Conservation (phyloP, 208 protist genomes). For the Trypanosoma rangeli region DNA sequence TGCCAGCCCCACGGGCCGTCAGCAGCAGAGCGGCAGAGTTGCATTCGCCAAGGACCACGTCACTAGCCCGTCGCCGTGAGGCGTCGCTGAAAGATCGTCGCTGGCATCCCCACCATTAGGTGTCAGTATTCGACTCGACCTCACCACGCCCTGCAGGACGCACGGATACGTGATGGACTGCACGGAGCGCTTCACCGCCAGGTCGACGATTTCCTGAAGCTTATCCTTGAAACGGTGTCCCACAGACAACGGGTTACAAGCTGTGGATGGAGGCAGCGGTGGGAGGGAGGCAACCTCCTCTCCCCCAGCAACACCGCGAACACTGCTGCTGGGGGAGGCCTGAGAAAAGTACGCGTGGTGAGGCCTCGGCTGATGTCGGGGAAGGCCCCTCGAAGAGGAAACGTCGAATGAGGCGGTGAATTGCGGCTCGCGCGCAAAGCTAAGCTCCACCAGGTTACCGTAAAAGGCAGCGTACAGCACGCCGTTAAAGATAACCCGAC, state of each 20-base stretch:
- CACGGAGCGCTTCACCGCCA: slow-evolving; percentile 53
- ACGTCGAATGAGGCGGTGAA: slow-evolving; percentile 67
- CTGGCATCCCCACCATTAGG: not conserved
- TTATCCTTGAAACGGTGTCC: slow-evolving; percentile 51
- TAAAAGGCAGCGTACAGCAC: slow-evolving; percentile 57
- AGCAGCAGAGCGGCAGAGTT: slow-evolving; percentile 49
- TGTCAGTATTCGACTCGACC: not conserved
- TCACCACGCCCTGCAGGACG: slow-evolving; percentile 50
- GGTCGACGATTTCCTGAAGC: slow-evolving; percentile 67
- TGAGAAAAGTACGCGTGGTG: slow-evolving; percentile 1
- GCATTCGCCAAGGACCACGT: slow-evolving; percentile 50
- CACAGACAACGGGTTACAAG: not conserved
- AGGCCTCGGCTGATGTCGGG: not conserved
- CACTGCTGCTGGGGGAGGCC: not conserved
- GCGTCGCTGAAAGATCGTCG: slow-evolving; percentile 3
- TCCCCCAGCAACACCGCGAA: not conserved
- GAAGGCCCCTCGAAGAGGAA: not conserved
- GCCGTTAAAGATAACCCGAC: slow-evolving; percentile 56
- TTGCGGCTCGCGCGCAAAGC: slow-evolving; percentile 59
- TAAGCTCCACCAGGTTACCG: slow-evolving; percentile 54
- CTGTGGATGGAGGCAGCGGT: not conserved
- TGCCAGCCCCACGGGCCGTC: slow-evolving; percentile 4
- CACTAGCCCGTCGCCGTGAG: slow-evolving; percentile 22
- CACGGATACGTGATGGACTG: slow-evolving; percentile 68
- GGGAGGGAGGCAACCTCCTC: slow-evolving; percentile 6